phyloP scores from a whole-genome alignment of 139 green algal genomes.

The Chlorella sp. region DNA sequence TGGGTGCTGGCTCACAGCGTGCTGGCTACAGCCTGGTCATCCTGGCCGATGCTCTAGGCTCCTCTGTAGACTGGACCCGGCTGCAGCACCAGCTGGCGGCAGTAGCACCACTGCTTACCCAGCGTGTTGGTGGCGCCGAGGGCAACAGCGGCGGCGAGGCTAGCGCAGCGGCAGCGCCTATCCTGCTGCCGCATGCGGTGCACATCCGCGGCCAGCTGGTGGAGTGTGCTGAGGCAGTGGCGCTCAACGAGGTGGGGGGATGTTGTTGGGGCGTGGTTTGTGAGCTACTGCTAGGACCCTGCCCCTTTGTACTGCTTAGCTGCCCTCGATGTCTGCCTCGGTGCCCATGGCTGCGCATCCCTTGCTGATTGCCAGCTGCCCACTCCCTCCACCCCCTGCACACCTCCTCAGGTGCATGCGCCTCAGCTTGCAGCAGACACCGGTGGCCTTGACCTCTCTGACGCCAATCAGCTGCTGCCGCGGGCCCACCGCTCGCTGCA shows the following conservation, averaged over 20 bases:
- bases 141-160: no score
- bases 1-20: not conserved
- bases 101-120: not conserved
- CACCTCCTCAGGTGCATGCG: not conserved
- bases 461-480: not conserved
- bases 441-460: not conserved
- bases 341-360: no score
- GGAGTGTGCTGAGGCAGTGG: not conserved
- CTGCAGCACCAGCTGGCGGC: constrained; percentile 10
- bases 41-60: constrained; percentile 7
- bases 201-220: not conserved
- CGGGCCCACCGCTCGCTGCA: not conserved
- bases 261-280: not conserved
- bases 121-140: no score
- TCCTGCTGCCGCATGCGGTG: constrained; percentile 7
- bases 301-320: no score
- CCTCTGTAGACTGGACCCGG: constrained; percentile 8
- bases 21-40: not conserved
- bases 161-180: no score
- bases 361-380: not conserved
- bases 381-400: not conserved
- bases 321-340: no score
- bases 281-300: no score
- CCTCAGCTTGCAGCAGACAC: not conserved
- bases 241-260: constrained; percentile 3